phyloP scores from a whole-genome alignment of 2,329 filamentous ascomycete genomes.

The Arthrobotrys iridis region DNA sequence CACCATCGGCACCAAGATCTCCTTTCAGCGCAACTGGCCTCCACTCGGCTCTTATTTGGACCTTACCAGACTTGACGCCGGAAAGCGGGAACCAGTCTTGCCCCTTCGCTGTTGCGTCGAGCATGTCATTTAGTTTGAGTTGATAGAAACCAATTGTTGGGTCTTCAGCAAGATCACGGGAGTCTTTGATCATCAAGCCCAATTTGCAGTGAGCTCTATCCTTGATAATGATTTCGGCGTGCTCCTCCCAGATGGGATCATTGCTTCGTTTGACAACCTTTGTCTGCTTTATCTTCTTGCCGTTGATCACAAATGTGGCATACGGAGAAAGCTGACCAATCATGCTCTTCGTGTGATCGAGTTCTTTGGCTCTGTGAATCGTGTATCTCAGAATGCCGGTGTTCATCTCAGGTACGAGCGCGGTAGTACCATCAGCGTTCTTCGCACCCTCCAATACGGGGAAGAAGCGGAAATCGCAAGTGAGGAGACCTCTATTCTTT shows the following conservation, averaged over 20 bases:
- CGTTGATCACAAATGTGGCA: conserved; percentile 85
- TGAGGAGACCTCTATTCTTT: conserved; percentile 80
- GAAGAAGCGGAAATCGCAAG: conserved; percentile 91
- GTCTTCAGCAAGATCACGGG: conserved; percentile 83
- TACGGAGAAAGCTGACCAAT: conserved; percentile 93
- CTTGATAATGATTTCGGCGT: conserved; percentile 93
- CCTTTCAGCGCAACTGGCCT: conserved; percentile 90
- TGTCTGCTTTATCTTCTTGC: conserved; percentile 87
- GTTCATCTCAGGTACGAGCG: conserved; percentile 86
- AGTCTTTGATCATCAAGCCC: conserved; percentile 93
- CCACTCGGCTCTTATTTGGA: conserved; percentile 92
- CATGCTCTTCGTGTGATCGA: conserved; percentile 90
- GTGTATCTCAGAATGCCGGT: conserved; percentile 95
- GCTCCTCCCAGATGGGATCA: conserved; percentile 94
- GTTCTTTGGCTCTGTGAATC: conserved; percentile 93
- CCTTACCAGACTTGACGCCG: conserved; percentile 81
- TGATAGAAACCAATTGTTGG: conserved; percentile 90
- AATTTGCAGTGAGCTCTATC: conserved; percentile 90
- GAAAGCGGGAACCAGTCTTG: conserved; percentile 95
- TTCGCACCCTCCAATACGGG: conserved; percentile 81
- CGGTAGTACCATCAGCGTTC: conserved; percentile 77
- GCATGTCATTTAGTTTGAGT: conserved; percentile 92
- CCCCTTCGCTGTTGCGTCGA: conserved; percentile 88
- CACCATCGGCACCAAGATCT: conserved; percentile 74
- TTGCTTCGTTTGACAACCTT: conserved; percentile 97